These are phyloP conservation scores for Castanea sativa DNA, from an alignment of 306 rosid species.

Conservation along the genomic window DNA sequence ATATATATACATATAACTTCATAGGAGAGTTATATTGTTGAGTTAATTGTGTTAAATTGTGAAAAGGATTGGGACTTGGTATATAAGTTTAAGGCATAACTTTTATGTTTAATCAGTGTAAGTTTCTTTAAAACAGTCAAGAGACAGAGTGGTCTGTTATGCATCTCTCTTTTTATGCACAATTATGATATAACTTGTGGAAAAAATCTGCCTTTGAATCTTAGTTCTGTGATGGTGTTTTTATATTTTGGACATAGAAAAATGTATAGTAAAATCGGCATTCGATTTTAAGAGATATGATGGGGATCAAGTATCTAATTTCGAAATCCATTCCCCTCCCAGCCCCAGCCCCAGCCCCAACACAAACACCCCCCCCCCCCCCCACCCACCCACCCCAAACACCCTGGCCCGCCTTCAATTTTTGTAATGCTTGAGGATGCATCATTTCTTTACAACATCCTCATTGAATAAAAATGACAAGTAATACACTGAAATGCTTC, in stretches of 20 bases:
- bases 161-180: background rate
- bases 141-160: background rate
- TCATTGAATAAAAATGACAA: too few relatives aligned
- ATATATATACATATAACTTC: background rate
- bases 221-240: background rate
- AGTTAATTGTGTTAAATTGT: background rate
- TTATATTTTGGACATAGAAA: background rate
- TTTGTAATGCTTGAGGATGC: too few relatives aligned
- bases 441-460: too few relatives aligned
- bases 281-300: background rate
- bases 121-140: background rate
- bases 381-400: too few relatives aligned
- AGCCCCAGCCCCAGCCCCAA: too few relatives aligned
- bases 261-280: too few relatives aligned
- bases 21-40: background rate
- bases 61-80: background rate
- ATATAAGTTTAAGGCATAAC: background rate
- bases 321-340: too few relatives aligned
- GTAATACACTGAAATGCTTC: too few relatives aligned
- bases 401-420: too few relatives aligned
- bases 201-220: background rate
- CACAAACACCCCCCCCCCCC: too few relatives aligned
- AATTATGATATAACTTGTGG: background rate
- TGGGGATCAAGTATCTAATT: background rate
- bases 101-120: background rate